Conservation (phyloP, 768 basidiomycete genomes). For the Boletellus ananas region DNA sequence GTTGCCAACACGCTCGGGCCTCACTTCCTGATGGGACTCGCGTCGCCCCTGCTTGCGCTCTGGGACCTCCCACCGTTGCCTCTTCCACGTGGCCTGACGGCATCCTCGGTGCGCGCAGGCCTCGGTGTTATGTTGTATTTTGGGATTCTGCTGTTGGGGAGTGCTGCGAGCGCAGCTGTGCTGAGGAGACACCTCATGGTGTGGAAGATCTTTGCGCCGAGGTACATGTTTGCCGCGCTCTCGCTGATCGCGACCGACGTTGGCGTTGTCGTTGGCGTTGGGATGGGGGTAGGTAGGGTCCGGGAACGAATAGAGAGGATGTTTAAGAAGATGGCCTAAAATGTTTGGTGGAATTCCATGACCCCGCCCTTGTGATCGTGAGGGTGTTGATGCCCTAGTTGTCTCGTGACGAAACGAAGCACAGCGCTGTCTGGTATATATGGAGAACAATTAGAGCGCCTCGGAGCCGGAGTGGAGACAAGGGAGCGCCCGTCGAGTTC, state of each 20-base stretch:
- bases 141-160: conserved; percentile 57
- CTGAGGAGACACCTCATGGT: conserved; percentile 90
- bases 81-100: conserved; percentile 23
- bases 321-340: conserved; percentile 13
- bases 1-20: conserved; percentile 76
- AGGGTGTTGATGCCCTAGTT: background rate
- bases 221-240: conserved; percentile 79
- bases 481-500: background rate
- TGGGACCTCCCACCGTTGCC: conserved; percentile 79
- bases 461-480: conserved; percentile 17
- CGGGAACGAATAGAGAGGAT: conserved; percentile 20
- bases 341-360: background rate
- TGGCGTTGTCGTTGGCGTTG: conserved; percentile 32
- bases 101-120: conserved; percentile 47
- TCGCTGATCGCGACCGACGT: conserved; percentile 69
- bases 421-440: no score
- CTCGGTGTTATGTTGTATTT: conserved; percentile 73
- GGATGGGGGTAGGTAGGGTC: conserved; percentile 21
- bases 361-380: background rate
- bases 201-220: conserved; percentile 97
- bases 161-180: conserved; percentile 68
- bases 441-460: conserved; percentile 2
- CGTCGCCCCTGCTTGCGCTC: conserved; percentile 65
- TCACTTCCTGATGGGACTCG: conserved; percentile 60
- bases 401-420: no score